Evolutionary conservation across 2,329 filamentous ascomycete genomes (phyloP).

Genomic region (Diplodia scrobiculata): DNA sequence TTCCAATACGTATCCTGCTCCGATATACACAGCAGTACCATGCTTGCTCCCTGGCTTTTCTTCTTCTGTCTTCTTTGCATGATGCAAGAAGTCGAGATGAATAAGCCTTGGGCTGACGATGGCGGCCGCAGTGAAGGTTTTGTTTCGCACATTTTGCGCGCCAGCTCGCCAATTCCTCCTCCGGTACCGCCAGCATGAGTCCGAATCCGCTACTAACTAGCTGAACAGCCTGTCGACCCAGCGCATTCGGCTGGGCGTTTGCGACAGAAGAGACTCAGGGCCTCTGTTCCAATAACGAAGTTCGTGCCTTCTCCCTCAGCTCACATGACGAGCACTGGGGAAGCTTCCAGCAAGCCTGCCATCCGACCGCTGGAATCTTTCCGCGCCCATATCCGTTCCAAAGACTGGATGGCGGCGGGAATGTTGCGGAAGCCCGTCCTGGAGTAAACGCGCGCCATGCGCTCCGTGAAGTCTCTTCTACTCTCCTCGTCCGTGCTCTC

Average conservation of each 20-base stretch:
- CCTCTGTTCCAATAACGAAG: too few species aligned
- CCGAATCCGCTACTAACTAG: not conserved
- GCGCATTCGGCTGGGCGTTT: not conserved
- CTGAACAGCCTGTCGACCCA: not conserved
- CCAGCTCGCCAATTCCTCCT: not conserved
- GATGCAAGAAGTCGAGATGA: not conserved
- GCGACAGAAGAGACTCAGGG: not conserved
- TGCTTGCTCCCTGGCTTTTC: too few species aligned
- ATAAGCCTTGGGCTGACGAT: not conserved
- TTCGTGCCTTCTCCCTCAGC: not conserved
- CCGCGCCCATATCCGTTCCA: conserved; percentile 32
- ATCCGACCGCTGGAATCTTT: conserved; percentile 31
- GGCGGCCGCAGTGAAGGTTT: not conserved
- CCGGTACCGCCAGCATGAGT: not conserved
- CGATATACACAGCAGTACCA: not conserved
- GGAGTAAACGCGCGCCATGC: conserved; percentile 32
- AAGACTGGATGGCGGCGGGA: conserved; percentile 31
- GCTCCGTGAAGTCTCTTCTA: conserved; percentile 32
- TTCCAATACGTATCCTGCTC: not conserved
- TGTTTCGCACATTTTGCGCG: not conserved
- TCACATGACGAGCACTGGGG: conserved; percentile 34
- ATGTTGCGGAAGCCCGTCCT: conserved; percentile 34
- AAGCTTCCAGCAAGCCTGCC: conserved; percentile 29
- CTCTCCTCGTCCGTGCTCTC: conserved; percentile 31
- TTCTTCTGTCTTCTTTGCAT: too few species aligned